Evolutionary conservation across 257 asterid species (phyloP), one percentile per base, ranked within the genome.

Genomic region (Primulina eburnea): DNA sequence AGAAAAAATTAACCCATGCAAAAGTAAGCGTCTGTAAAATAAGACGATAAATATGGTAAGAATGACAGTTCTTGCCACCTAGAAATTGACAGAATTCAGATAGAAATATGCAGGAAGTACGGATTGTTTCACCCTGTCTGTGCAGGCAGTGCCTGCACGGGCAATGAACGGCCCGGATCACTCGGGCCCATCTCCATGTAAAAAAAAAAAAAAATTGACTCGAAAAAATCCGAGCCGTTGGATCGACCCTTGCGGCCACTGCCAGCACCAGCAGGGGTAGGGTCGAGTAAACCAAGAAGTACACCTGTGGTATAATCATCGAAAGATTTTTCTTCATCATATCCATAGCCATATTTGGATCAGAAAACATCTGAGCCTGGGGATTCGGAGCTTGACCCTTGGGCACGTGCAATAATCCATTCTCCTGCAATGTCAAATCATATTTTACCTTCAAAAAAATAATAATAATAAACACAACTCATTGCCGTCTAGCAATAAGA

Each of bases 321-420:
- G 98, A 88, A 64, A 92, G 93, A 80, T 92, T 92, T 66, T 92
- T 92, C 83, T 92, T 92, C 96, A 92, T 92, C 96, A 92, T 89
- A 80, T 89, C 98, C 96, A 92, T 92, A 47, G 98, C 98, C 98
- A 92, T 92, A 81, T 92, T 92, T 33, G 98, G 98, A 79, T 92
- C 98, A 60, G 98, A 92, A 74, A 92, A 92, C 96, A 92, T 92
- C 85, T 92, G 98, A 11, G 98, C 96, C 84, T 92, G 98, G 52
- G 98, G 87, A 73, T 92, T 89, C 82, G 73, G 88, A 67, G 82
- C 90, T 84, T 89, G 96, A 62, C 93, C 98, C 85, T 92, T 89
- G 67, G 98, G 98, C 59, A 92, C 98, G 12, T 79, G 71, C 33
- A 92, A 77, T 68, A 92, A 79, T 5, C 98, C 98, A 71, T 87